These are phyloP conservation scores for Closterium sp. DNA, from an alignment of 139 green algal genomes.

Conservation along the genomic window DNA sequence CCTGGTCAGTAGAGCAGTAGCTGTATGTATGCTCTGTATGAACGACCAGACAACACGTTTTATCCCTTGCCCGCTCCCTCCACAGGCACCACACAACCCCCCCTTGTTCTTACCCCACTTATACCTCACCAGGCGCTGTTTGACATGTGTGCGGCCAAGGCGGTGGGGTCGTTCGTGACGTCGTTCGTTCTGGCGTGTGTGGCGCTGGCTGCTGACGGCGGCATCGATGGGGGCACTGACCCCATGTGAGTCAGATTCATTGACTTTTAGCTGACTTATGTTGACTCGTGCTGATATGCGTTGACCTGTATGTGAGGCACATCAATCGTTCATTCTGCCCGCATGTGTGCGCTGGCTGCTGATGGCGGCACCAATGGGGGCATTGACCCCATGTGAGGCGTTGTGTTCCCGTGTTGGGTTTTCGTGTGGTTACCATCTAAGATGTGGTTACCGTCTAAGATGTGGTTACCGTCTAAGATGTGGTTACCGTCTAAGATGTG, in stretches of 20 bases:
- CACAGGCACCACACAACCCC: too few species aligned
- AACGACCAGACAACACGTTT: too few species aligned
- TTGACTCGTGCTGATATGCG: too few species aligned
- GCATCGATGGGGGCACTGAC: conserved; percentile 31
- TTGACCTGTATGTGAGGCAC: background rate
- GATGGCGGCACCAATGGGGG: background rate
- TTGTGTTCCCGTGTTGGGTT: background rate
- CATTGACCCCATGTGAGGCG: background rate
- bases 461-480: too few species aligned
- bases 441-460: too few species aligned
- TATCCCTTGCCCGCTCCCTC: too few species aligned
- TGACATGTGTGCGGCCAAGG: conserved; percentile 28
- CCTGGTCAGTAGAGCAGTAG: too few species aligned
- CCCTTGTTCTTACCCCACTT: too few species aligned
- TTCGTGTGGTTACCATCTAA: too few species aligned
- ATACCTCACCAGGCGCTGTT: conserved; percentile 15
- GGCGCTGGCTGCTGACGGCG: conserved; percentile 17
- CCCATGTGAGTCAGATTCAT: conserved; percentile 17
- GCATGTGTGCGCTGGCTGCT: background rate
- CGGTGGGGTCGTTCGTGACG: conserved; percentile 11
- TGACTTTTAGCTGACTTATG: too few species aligned
- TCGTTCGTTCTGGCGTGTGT: conserved; percentile 6
- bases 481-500: too few species aligned
- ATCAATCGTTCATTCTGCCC: background rate
- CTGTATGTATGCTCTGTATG: too few species aligned